A percentile compares a stretch with the other conserved stretches of the same genome.
phyloP scores from a whole-genome alignment of 139 green algal genomes.

The Micractinium sp. region DNA sequence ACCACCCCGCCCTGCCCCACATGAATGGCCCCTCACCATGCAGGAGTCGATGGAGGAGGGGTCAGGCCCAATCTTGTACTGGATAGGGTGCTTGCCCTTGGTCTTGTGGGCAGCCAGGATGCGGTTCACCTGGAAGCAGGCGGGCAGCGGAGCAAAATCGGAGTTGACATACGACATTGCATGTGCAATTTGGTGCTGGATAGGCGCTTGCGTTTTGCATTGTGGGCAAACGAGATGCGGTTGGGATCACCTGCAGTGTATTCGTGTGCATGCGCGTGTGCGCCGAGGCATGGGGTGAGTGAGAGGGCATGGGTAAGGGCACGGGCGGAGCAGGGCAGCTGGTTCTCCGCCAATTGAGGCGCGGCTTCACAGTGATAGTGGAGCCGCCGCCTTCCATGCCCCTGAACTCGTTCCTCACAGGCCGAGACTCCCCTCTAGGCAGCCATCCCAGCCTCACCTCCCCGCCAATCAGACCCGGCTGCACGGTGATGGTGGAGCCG shows the following conservation, averaged over 20 bases:
- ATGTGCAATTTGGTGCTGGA: no score
- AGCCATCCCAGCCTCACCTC: slow-evolving; percentile 59
- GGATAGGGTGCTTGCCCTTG: slow-evolving; percentile 72
- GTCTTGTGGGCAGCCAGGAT: slow-evolving; percentile 82
- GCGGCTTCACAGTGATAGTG: neutral
- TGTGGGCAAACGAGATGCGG: no score
- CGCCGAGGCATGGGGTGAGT: no score
- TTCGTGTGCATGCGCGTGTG: no score
- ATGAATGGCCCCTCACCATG: slow-evolving; percentile 54
- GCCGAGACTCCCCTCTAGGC: no score
- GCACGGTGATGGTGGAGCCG: slow-evolving; percentile 90
- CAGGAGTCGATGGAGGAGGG: slow-evolving; percentile 94
- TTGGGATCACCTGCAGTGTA: no score
- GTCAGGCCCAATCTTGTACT: slow-evolving; percentile 99
- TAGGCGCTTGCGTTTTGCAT: no score
- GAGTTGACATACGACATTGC: no score
- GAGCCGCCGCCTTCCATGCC: slow-evolving; percentile 59
- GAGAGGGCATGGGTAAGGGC: no score
- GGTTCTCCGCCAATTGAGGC: no score
- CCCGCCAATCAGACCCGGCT: slow-evolving; percentile 95
- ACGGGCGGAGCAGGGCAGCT: no score
- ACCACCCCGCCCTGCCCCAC: neutral
- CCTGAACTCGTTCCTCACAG: slow-evolving; percentile 35
- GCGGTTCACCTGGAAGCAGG: slow-evolving; percentile 21
- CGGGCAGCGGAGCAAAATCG: no score